phyloP scores from a whole-genome alignment of 169 alveolate species.

The Plasmodium fragile region DNA sequence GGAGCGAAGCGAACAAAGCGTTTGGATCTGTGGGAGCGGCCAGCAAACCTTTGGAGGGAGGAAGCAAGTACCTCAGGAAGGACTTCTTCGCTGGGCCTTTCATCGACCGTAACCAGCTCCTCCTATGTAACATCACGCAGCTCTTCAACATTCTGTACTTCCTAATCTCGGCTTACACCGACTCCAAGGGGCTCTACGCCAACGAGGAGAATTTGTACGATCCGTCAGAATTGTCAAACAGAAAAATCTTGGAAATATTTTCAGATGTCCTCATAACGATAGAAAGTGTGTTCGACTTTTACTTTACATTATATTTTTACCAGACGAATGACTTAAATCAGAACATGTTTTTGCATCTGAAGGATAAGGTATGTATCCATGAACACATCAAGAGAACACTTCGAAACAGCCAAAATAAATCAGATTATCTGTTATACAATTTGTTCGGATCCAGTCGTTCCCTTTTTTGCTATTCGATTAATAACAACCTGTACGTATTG shows the following conservation, averaged over 20 bases:
- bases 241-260: constrained; percentile 62
- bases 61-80: constrained; percentile 3
- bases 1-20: not conserved
- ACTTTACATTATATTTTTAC: constrained; percentile 52
- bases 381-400: constrained; percentile 65
- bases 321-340: constrained; percentile 54
- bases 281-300: constrained; percentile 62
- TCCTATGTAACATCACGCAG: constrained; percentile 38
- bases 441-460: constrained; percentile 63
- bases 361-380: constrained; percentile 62
- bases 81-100: constrained; percentile 33
- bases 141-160: constrained; percentile 61
- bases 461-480: constrained; percentile 54
- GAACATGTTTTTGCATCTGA: constrained; percentile 20
- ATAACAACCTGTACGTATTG: constrained; percentile 62
- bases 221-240: constrained; percentile 40
- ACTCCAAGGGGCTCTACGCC: constrained; percentile 45
- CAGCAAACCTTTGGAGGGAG: not conserved
- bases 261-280: constrained; percentile 53
- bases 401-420: constrained; percentile 59
- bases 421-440: constrained; percentile 54
- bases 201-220: constrained; percentile 70
- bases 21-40: no score
- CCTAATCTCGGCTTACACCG: constrained; percentile 38
- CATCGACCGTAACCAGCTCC: constrained; percentile 44